Evolutionary conservation across 1,284 basidiomycete species (phyloP), one percentile per base, ranked within the genome.

Genomic region (Pisolithus thermaeus): DNA sequence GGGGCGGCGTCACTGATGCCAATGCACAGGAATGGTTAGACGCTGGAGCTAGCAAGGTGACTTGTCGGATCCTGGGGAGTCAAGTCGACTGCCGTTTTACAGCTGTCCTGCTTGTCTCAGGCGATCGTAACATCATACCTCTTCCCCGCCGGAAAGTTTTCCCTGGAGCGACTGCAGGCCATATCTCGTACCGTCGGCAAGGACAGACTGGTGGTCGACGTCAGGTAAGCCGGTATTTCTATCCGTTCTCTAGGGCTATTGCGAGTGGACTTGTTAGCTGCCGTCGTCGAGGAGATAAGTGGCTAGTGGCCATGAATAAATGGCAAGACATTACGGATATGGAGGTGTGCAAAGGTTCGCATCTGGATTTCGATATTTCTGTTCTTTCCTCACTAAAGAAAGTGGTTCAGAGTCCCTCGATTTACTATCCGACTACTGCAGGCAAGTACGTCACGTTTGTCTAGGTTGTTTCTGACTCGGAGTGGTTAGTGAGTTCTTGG

Each of bases 221-320:
- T 99, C 46, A 97, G 92, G 94, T 92, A 54, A 48, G 72, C 54
- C 38, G 53, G 37, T 59, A 38, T 30, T 30, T 25, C 23, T 11
- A 22, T 57, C 20, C 28, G 35, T 37, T 16, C 9, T 16, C 12
- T 4, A 4, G 12, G 12, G 14, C 5, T 30, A 16, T 35, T 16
- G 38, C 18, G 16, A 18, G 40, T 36, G 18, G 23, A 11, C n/a
- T n/a, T 32, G 42, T 40, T 48, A 96, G 96, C 66, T 99, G 97
- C 71, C 83, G 96, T 20, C 80, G 82, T 59, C 74, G 82, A 62
- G 87, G 75, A 12, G 72, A 82, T 36, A 83, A 76, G 57, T 99
- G 97, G 97, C 77, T 94, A 36, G 90, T 99, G 7, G 95, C 97
- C 1, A 98, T 97, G 94, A 97, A 99, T 71, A 92, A 94, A 63